Evolutionary conservation across 2,329 filamentous ascomycete genomes (phyloP).

Genomic region (Cylindrodendrum hubeiense): DNA sequence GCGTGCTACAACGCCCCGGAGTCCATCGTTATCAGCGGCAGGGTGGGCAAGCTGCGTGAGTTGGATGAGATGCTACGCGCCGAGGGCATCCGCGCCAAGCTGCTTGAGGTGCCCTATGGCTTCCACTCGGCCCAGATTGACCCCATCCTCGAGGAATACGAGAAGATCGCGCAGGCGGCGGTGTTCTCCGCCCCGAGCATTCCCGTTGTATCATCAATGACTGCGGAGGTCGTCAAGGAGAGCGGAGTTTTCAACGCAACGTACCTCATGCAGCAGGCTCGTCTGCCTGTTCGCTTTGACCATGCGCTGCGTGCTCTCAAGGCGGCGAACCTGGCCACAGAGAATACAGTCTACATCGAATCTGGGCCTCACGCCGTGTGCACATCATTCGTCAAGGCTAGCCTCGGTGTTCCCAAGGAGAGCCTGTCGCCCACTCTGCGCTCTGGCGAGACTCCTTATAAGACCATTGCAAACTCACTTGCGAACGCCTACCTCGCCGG

Average conservation of each 20-base stretch:
- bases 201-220: slow-evolving; percentile 15
- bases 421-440: background rate
- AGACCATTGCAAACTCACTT: too few species aligned
- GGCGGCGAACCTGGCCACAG: slow-evolving; percentile 1
- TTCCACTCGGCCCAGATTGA: slow-evolving; percentile 53
- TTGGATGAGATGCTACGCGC: background rate
- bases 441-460: background rate
- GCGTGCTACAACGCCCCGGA: slow-evolving; percentile 73
- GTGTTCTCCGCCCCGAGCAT: slow-evolving; percentile 1
- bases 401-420: slow-evolving; percentile 1
- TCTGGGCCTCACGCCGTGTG: slow-evolving; percentile 12
- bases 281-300: slow-evolving; percentile 7
- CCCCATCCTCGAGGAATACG: slow-evolving; percentile 61
- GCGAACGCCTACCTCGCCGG: slow-evolving; percentile 4
- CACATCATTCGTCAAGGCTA: too few species aligned
- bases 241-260: background rate
- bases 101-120: slow-evolving; percentile 49
- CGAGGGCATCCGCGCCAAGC: slow-evolving; percentile 44
- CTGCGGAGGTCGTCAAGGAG: background rate
- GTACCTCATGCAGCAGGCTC: slow-evolving; percentile 4
- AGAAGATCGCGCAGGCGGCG: slow-evolving; percentile 32
- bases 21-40: slow-evolving; percentile 63
- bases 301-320: background rate
- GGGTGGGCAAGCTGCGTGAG: slow-evolving; percentile 1
- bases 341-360: slow-evolving; percentile 6